Evolutionary conservation across 1,139 yeast species (phyloP), one percentile per base, ranked within the genome.

Genomic region (Hyphopichia fennica): DNA sequence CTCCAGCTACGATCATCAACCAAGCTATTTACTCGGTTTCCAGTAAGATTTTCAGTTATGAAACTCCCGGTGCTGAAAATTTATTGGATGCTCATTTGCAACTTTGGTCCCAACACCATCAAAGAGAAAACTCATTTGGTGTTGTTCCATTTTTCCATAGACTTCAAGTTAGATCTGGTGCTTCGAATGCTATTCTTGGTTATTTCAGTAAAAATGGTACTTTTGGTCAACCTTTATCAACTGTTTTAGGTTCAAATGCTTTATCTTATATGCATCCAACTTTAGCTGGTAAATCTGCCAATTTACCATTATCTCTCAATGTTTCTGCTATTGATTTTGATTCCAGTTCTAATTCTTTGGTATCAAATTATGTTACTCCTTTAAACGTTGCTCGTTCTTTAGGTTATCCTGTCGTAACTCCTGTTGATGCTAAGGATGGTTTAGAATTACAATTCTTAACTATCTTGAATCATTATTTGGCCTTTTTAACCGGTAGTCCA

Each of bases 161-260:
- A 55, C 75, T 89, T 46, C 90, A 90, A 59, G 79, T 88, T 38
- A 80, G 96, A 60, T 72, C 86, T 2, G 98, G 97, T 52, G 95
- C 96, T 27, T 87, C 93, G 37, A 77, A 82, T 51, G 79, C 88
- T 34, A 73, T 93, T 41, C 70, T 87, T 44, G 98, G 97, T 20
- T 90, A 83, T 65, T 67, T 82, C 51, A 54, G 64, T 40, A 62
- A 53, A 39, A 68, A 71, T 38, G 72, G 73, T 34, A 59, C 77
- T 25, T 54, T 60, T 39, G 75, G 72, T 33, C 67, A 59, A 44
- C 75, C 65, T 2, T 52, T 72, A n/a, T 61, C 78, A 15, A 83
- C 86, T 29, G 62, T 91, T 37, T 76, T 85, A 19, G 84, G 93
- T 34, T 76, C 88, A 33, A 81, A 80, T 52, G 82, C 91, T 15